Conservation (phyloP, 768 basidiomycete species). For the Tulasnella sp. region DNA sequence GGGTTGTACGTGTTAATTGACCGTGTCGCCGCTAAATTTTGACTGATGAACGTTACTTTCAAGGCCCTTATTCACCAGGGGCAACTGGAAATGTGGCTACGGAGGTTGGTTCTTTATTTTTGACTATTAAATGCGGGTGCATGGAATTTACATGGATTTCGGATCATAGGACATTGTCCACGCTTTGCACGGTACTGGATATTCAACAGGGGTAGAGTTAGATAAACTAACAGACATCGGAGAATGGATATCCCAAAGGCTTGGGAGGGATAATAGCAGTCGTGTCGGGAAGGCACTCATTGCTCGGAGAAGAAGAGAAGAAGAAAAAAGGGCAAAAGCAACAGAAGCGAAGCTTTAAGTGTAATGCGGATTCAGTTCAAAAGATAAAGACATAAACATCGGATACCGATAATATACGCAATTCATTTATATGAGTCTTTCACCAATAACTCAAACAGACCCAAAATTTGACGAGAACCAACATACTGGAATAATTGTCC, state of each 20-base stretch:
- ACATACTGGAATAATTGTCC: too few relatives aligned
- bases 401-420: too few relatives aligned
- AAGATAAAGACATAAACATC: too few relatives aligned
- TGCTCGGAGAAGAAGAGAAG: conserved; percentile 34
- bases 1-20: conserved; percentile 54
- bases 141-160: not conserved
- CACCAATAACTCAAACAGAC: too few relatives aligned
- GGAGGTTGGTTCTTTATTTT: conserved; percentile 33
- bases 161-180: conserved; percentile 57
- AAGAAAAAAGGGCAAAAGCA: conserved; percentile 14
- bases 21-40: too few relatives aligned
- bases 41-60: not conserved
- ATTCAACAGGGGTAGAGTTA: conserved; percentile 48
- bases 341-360: too few relatives aligned
- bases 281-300: conserved; percentile 61
- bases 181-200: conserved; percentile 50
- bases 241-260: conserved; percentile 61
- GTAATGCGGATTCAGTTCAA: too few relatives aligned
- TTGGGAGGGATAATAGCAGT: conserved; percentile 59
- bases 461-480: too few relatives aligned
- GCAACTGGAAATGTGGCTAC: conserved; percentile 93
- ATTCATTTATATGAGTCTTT: too few relatives aligned
- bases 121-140: not conserved
- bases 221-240: conserved; percentile 62
- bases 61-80: conserved; percentile 75